phyloP scores from a whole-genome alignment of 306 rosid species.

The Medicago ruthenica region DNA sequence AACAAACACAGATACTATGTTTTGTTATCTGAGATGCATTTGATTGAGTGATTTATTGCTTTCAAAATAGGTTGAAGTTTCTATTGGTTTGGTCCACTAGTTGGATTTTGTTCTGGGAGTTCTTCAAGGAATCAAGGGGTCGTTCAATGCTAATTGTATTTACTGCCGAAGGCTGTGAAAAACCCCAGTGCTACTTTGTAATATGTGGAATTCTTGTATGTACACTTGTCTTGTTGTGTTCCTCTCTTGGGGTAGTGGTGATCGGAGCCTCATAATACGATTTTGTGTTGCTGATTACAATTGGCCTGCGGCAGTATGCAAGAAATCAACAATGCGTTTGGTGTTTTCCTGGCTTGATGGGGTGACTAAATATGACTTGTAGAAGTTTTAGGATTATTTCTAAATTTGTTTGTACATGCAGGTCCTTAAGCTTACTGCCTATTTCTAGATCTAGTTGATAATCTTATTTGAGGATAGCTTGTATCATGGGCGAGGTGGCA shows the following conservation, averaged over 20 bases:
- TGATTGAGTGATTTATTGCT: slow-evolving; percentile 86
- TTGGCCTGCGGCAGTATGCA: slow-evolving; percentile 73
- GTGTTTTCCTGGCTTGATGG: slow-evolving; percentile 71
- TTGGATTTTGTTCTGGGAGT: slow-evolving; percentile 76
- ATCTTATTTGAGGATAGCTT: slow-evolving; percentile 43
- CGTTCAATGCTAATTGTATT: slow-evolving; percentile 55
- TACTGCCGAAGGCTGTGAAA: slow-evolving; percentile 71
- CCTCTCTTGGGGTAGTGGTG: slow-evolving; percentile 65
- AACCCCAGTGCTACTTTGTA: slow-evolving; percentile 59
- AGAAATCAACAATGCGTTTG: slow-evolving; percentile 70
- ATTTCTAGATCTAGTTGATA: slow-evolving; percentile 53
- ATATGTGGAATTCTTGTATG: slow-evolving; percentile 63
- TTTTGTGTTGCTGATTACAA: slow-evolving; percentile 80
- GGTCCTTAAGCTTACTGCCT: slow-evolving; percentile 64
- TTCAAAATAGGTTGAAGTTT: slow-evolving; percentile 86
- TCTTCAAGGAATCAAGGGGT: slow-evolving; percentile 77
- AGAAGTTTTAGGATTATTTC: slow-evolving; percentile 56
- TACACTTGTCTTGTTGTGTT: slow-evolving; percentile 73
- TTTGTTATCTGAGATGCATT: slow-evolving; percentile 56
- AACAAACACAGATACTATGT: slow-evolving; percentile 51
- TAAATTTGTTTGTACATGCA: slow-evolving; percentile 68
- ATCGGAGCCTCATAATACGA: slow-evolving; percentile 70
- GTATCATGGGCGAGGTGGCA: slow-evolving; percentile 65
- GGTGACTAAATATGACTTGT: slow-evolving; percentile 67
- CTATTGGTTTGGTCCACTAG: slow-evolving; percentile 67